Conservation (phyloP, 2,329 filamentous ascomycete species). For the Madurella fahalii region DNA sequence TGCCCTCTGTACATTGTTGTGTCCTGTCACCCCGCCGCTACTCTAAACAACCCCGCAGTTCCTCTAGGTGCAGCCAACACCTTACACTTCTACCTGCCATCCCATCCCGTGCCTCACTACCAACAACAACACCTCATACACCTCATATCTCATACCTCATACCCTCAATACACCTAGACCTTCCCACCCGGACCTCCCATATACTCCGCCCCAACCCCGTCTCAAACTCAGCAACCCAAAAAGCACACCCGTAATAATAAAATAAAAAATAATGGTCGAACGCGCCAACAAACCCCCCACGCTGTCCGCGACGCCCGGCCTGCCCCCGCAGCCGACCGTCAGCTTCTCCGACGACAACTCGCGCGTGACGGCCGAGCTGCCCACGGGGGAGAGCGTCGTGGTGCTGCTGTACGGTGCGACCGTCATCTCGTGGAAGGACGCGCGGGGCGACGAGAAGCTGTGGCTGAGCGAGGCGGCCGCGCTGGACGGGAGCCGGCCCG, state of each 20-base stretch:
- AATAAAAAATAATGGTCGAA: slow-evolving; percentile 61
- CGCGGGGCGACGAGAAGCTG: slow-evolving; percentile 72
- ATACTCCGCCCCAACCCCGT: background rate
- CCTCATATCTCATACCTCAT: too few species aligned
- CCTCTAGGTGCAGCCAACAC: background rate
- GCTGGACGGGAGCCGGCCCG: slow-evolving; percentile 82
- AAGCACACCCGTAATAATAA: too few species aligned
- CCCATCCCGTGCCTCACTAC: background rate
- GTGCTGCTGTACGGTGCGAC: slow-evolving; percentile 90
- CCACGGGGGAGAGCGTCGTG: slow-evolving; percentile 80
- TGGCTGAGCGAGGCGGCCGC: slow-evolving; percentile 78
- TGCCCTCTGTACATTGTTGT: too few species aligned
- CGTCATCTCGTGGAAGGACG: slow-evolving; percentile 87
- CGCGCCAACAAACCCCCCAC: slow-evolving; percentile 75
- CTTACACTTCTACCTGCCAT: background rate
- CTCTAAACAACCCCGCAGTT: background rate
- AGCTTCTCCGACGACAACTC: slow-evolving; percentile 67
- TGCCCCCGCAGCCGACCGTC: slow-evolving; percentile 72
- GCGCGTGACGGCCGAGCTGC: slow-evolving; percentile 73
- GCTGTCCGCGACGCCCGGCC: slow-evolving; percentile 67
- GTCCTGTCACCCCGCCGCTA: background rate
- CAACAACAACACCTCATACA: background rate
- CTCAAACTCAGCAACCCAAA: background rate
- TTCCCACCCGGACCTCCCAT: too few species aligned
- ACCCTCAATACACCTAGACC: too few species aligned